Evolutionary conservation across 129 eudicot genomes (phyloP).

Genomic region (Dittrichia graveolens): DNA sequence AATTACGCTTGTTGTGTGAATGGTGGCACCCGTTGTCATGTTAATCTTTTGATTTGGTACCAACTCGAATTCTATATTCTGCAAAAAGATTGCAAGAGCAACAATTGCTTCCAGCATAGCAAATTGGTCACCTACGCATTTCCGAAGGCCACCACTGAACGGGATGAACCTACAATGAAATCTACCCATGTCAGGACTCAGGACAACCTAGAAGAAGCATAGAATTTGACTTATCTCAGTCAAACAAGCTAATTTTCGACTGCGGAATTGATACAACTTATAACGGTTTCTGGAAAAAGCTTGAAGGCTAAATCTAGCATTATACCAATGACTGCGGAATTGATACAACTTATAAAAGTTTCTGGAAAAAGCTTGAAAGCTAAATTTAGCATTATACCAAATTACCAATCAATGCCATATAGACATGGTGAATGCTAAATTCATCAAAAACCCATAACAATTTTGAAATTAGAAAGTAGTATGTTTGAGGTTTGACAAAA

Average conservation of each 20-base stretch:
- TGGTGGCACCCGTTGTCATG: conserved; percentile 99
- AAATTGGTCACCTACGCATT: conserved; percentile 97
- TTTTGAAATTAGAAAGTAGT: background rate
- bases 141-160: conserved; percentile 96
- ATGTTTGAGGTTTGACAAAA: background rate
- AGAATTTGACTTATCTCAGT: background rate
- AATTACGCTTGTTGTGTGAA: conserved; percentile 93
- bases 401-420: background rate
- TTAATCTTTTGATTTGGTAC: conserved; percentile 84
- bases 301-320: background rate
- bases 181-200: conserved; percentile 8
- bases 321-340: background rate
- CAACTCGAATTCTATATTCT: conserved; percentile 77
- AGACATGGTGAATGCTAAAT: background rate
- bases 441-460: background rate
- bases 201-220: background rate
- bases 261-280: background rate
- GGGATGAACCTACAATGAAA: conserved; percentile 70
- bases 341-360: background rate
- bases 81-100: conserved; percentile 78
- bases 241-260: conserved; percentile 16
- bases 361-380: background rate
- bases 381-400: background rate
- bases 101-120: conserved; percentile 95
- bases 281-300: background rate